Percentiles rank a stretch among this genome's conserved stretches.
Conservation (phyloP, 1,139 yeast species). For the Yamadazyma friedrichii region DNA sequence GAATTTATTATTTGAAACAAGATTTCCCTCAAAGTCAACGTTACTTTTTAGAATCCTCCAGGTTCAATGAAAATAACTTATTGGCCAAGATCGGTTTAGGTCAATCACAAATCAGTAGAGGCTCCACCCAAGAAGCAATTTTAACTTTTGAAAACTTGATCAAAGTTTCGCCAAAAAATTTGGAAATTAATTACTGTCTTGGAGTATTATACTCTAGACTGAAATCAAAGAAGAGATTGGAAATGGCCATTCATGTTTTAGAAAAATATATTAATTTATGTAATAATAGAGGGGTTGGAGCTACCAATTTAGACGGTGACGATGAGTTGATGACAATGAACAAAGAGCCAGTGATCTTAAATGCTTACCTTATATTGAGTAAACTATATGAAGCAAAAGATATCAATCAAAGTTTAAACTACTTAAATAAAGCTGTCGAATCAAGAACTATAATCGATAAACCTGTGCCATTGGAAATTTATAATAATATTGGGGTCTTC, state of each 20-base stretch:
- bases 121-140: conserved; percentile 78
- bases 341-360: conserved; percentile 64
- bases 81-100: conserved; percentile 83
- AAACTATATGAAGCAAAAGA: conserved; percentile 65
- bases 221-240: conserved; percentile 33
- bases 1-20: conserved; percentile 60
- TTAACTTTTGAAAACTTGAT: conserved; percentile 78
- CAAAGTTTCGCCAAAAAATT: conserved; percentile 63
- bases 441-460: conserved; percentile 40
- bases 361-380: conserved; percentile 69
- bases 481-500: conserved; percentile 85
- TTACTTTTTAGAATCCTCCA: conserved; percentile 70
- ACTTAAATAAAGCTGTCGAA: conserved; percentile 59
- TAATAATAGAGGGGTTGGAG: conserved; percentile 36
- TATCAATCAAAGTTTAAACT: conserved; percentile 56
- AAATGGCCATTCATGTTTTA: conserved; percentile 61
- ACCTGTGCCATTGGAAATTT: conserved; percentile 63
- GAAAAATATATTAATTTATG: conserved; percentile 73
- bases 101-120: conserved; percentile 75
- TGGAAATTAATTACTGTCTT: conserved; percentile 73
- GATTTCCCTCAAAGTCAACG: conserved; percentile 71
- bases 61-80: conserved; percentile 57
- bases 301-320: conserved; percentile 19
- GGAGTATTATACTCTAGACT: conserved; percentile 70
- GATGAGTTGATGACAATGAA: conserved; percentile 28